Conservation (phyloP, 345 rosid species). For the Microcos paniculata region DNA sequence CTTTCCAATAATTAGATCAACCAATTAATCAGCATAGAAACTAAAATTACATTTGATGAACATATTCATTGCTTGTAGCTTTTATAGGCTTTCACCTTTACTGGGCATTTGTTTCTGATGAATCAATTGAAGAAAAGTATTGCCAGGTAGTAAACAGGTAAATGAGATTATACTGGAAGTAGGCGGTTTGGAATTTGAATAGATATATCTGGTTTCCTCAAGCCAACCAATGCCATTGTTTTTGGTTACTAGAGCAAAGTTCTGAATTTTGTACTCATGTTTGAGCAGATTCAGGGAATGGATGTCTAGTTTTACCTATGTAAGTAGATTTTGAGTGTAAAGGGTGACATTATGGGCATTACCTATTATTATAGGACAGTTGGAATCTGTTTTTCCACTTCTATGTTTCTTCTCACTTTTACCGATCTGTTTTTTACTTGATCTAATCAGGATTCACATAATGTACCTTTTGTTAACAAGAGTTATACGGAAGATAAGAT, state of each 20-base stretch:
- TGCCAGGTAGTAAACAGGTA: conserved; percentile 23
- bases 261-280: conserved; percentile 3
- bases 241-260: neutral
- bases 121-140: neutral
- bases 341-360: neutral
- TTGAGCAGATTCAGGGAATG: neutral
- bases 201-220: conserved; percentile 21
- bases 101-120: conserved; percentile 11
- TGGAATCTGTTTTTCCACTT: neutral
- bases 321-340: neutral
- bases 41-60: neutral
- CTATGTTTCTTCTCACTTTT: neutral
- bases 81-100: conserved; percentile 7
- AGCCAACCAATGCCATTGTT: neutral
- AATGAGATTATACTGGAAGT: conserved; percentile 3
- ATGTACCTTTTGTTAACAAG: too few relatives aligned
- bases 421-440: neutral
- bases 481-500: neutral
- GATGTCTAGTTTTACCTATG: neutral
- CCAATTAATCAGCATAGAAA: conserved; percentile 19
- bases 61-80: conserved; percentile 5
- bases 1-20: conserved; percentile 17
- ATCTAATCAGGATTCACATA: too few relatives aligned
- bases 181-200: conserved; percentile 24
- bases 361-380: neutral